phyloP scores from a whole-genome alignment of 768 basidiomycete species.

The Tylopilus cervinicoccineus region DNA sequence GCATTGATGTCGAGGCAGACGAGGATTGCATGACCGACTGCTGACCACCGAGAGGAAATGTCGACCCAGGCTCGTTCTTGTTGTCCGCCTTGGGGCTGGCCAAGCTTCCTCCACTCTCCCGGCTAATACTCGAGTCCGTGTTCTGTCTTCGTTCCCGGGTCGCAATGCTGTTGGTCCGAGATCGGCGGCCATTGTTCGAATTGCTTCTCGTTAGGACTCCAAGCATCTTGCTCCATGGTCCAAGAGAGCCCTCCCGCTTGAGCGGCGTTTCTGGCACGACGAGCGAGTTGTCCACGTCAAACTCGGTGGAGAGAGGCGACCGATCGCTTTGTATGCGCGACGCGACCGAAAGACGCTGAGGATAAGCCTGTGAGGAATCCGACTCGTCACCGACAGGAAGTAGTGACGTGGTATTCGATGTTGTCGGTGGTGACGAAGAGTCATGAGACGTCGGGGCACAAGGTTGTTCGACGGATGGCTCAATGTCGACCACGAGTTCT shows the following conservation, averaged over 20 bases:
- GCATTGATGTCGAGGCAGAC: slow-evolving; percentile 60
- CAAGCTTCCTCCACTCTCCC: slow-evolving; percentile 73
- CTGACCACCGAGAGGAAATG: slow-evolving; percentile 44
- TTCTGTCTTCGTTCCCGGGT: slow-evolving; percentile 64
- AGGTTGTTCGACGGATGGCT: slow-evolving; percentile 51
- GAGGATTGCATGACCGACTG: slow-evolving; percentile 57
- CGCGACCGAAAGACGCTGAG: slow-evolving; percentile 57
- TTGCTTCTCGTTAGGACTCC: slow-evolving; percentile 60
- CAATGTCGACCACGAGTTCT: slow-evolving; percentile 59
- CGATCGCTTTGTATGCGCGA: slow-evolving; percentile 58
- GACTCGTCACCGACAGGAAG: slow-evolving; percentile 44
- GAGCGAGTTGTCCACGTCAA: slow-evolving; percentile 45
- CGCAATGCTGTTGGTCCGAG: slow-evolving; percentile 73
- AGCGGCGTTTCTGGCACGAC: slow-evolving; percentile 41
- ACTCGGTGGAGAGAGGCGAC: slow-evolving; percentile 51
- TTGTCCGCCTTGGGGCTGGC: slow-evolving; percentile 60
- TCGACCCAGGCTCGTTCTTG: slow-evolving; percentile 37
- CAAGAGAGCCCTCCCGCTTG: slow-evolving; percentile 57
- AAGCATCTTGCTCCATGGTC: slow-evolving; percentile 65
- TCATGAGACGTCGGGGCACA: slow-evolving; percentile 45
- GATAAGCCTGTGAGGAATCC: slow-evolving; percentile 50
- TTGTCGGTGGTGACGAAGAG: slow-evolving; percentile 43
- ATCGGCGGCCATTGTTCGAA: slow-evolving; percentile 68
- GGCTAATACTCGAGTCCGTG: slow-evolving; percentile 68
- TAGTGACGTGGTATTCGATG: slow-evolving; percentile 40